phyloP scores from a whole-genome alignment of 176 grass and related monocot genomes.

The Luzula sylvatica region DNA sequence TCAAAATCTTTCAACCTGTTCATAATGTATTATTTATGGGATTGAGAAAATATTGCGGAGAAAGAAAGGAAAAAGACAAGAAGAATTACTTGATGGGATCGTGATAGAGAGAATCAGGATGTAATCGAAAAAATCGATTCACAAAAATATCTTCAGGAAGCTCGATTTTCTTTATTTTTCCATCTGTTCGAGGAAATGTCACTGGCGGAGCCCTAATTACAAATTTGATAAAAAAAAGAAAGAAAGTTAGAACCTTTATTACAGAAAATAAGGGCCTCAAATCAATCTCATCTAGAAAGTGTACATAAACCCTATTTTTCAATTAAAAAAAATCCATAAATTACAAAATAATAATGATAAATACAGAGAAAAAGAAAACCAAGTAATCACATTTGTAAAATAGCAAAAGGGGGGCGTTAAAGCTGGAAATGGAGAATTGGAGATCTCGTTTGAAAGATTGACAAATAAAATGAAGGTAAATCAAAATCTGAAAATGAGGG shows the following conservation, averaged over 20 bases:
- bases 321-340: no score
- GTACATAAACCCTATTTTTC: no score
- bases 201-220: constrained; percentile 50
- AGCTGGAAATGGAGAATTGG: neutral
- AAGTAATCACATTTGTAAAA: neutral
- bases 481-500: neutral
- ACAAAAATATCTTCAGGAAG: constrained; percentile 64
- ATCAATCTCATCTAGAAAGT: no score
- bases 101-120: constrained; percentile 66
- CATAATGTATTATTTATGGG: neutral
- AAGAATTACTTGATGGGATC: constrained; percentile 56
- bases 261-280: no score
- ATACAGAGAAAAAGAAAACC: neutral
- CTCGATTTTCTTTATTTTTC: constrained; percentile 45
- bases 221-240: neutral
- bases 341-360: no score
- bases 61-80: neutral
- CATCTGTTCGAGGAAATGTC: constrained; percentile 48
- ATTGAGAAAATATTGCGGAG: neutral
- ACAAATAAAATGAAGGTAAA: neutral
- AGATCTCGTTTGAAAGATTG: neutral
- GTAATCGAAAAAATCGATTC: constrained; percentile 44
- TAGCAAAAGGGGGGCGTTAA: neutral
- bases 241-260: neutral
- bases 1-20: constrained; percentile 69